Conservation (phyloP, 2,329 filamentous ascomycete species). For the Claviceps capensis region DNA sequence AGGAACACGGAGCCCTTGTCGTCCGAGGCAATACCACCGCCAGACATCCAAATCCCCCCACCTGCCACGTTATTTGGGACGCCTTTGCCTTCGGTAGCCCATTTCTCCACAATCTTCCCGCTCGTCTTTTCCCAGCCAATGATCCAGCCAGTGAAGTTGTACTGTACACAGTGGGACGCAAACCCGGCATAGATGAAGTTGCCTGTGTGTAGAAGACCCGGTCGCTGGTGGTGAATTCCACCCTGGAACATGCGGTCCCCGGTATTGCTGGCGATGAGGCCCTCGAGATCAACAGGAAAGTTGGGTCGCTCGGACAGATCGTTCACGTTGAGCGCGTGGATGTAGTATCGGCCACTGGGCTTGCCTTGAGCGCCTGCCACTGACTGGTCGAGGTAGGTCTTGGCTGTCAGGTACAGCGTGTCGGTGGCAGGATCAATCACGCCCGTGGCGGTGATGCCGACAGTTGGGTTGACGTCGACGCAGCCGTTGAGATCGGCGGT, state of each 20-base stretch:
- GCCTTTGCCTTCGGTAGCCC: conserved; percentile 27
- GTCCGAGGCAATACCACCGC: conserved; percentile 26
- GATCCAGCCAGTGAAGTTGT: conserved; percentile 40
- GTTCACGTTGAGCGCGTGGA: conserved; percentile 25
- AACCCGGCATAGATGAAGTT: conserved; percentile 37
- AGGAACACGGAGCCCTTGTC: conserved; percentile 25
- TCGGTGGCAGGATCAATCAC: conserved; percentile 31
- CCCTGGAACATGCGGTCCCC: conserved; percentile 34
- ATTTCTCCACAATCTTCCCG: conserved; percentile 23
- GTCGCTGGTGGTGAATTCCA: conserved; percentile 37
- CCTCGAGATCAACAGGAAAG: conserved; percentile 36
- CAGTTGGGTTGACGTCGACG: conserved; percentile 32
- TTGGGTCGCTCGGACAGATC: conserved; percentile 23
- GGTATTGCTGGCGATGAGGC: conserved; percentile 31
- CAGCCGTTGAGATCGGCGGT: conserved; percentile 34
- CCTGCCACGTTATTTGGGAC: conserved; percentile 23
- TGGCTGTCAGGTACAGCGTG: conserved; percentile 29
- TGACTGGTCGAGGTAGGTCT: conserved; percentile 26
- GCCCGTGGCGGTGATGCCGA: conserved; percentile 32
- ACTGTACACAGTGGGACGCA: conserved; percentile 41
- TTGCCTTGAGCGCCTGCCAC: conserved; percentile 18
- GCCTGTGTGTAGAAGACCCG: conserved; percentile 31
- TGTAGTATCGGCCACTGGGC: conserved; percentile 21
- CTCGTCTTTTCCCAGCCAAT: conserved; percentile 32
- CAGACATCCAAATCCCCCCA: conserved; percentile 30